Base-by-base conservation (phyloP, 1,139 yeast species). In the Debaryomyces fabryi region DNA sequence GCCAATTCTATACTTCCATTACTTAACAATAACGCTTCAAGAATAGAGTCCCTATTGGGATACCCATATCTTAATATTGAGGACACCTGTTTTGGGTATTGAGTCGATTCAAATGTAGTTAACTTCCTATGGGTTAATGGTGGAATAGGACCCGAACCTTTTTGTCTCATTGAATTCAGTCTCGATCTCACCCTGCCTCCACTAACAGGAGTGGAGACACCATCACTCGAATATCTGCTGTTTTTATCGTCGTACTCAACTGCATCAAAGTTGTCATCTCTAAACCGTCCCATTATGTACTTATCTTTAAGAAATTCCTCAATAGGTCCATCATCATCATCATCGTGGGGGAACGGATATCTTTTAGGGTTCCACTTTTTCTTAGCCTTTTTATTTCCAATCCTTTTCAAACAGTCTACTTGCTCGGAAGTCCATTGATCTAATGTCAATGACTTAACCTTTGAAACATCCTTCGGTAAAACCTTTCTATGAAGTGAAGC, bases 391-490 rank as follows among this genome's bases (percentile, higher is more conserved):
- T 75, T 77, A 64, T 93, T 92, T 30, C 92, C 88, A 20, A 86
- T 81, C 46, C 78, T 70, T 49, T 80, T 73, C 46, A 90, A 67
- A 29, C 77, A 63, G 33, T 80, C 85, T 15, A 88, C 65, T 57
- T 89, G 82, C 42, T 82, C 85, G 25, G 64, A 70, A 3, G 78
- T 69, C 91, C 97, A 93, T 1, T 78, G 74, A 61, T 93, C 99
- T 59, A 91, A 76, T 1, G 96, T 86, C 53, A 93, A 71, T 0
- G 96, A 88, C 54, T 95, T 82, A 5, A 91, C 87, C 55, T 81
- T 81, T 20, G 96, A 86, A 4, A 89, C 73, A 23, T 61, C 61
- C 2, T 85, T 69, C 0, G 96, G 96, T 52, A 92, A 69, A 12
- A 72, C 63, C 30, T 88, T 80, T 54, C 95, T 79, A 66, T 92